Base-by-base conservation (phyloP, 768 basidiomycete species). In the Dentipellis sp. region DNA sequence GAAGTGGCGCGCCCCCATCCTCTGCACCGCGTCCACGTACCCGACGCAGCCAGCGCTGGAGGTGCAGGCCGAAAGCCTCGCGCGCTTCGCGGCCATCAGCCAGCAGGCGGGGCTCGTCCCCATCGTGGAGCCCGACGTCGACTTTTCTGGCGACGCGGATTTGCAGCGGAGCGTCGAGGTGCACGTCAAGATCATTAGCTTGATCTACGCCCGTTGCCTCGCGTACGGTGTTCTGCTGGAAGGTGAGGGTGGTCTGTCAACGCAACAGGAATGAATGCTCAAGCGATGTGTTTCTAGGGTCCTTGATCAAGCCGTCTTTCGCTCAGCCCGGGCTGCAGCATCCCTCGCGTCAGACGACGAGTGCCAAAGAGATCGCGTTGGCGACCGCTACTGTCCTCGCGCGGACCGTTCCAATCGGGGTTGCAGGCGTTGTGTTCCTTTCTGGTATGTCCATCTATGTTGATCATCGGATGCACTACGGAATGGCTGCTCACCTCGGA, bases 71-170 rank as follows among this genome's bases (percentile, higher is more conserved):
- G 76, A 77, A 62, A 76, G 70, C 36, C 64, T 79, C 16, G 75
- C 75, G 2, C 72, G 73, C 51, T 80, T 73, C 63, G 75, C 79
- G 45, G 73, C 75, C 1, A 72, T 78, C 56, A 79, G 75, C 62
- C 77, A 79, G 59, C 71, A 78, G 63, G 77, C 76, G 1, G 75
- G 76, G 29, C 61, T 80, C 19, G 76, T 79, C n/a, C 77, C 78
- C 4, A 75, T 80, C 54, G 72, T 79, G 7, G 78, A 79, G 60
- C 78, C 76, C 11, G 78, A 80, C 60, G 73, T 79, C 17, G 75
- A 79, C 61, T 78, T 79, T 58, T 67, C 70, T 22, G 77, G 68
- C 35, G 77, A 79, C 45, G 75, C 77, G 19, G 72, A 75, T 58
- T 61, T 80, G 52, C 67, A 64, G 37, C 68, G 75, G 58, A 78